Percentiles rank a stretch among this genome's conserved stretches.
These are phyloP conservation scores for Leishmania amazonensis DNA, from an alignment of 208 protist genomes.

Conservation along the genomic window DNA sequence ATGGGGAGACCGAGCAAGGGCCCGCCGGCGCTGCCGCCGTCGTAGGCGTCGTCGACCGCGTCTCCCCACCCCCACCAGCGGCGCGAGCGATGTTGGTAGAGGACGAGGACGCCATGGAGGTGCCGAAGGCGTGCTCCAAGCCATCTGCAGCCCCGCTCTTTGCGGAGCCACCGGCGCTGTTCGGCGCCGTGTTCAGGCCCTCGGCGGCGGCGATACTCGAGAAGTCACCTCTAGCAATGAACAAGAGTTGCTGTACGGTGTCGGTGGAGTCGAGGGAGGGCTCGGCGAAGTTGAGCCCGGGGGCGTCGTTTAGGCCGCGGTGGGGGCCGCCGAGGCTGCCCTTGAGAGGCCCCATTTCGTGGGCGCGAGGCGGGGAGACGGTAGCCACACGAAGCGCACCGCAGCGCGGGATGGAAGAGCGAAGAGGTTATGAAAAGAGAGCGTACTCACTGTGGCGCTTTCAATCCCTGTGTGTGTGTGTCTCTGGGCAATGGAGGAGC, in stretches of 20 bases:
- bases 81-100: neutral
- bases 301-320: slow-evolving; percentile 9
- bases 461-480: neutral
- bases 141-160: neutral
- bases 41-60: neutral
- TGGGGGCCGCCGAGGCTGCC: slow-evolving; percentile 1
- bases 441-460: neutral
- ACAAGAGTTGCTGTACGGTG: slow-evolving; percentile 17
- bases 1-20: neutral
- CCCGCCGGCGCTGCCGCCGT: neutral
- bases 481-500: neutral
- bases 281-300: neutral
- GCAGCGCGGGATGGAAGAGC: neutral
- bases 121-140: neutral
- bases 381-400: neutral
- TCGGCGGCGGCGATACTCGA: neutral
- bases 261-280: slow-evolving; percentile 14
- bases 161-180: neutral
- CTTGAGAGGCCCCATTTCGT: slow-evolving; percentile 4
- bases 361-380: neutral
- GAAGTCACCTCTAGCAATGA: slow-evolving; percentile 22
- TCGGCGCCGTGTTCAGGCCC: neutral
- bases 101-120: neutral
- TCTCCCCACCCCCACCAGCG: slow-evolving; percentile 1
- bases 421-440: neutral